Evolutionary conservation across 1,139 yeast species (phyloP), one percentile per base, ranked within the genome.

Genomic region (Pichia sp.): DNA sequence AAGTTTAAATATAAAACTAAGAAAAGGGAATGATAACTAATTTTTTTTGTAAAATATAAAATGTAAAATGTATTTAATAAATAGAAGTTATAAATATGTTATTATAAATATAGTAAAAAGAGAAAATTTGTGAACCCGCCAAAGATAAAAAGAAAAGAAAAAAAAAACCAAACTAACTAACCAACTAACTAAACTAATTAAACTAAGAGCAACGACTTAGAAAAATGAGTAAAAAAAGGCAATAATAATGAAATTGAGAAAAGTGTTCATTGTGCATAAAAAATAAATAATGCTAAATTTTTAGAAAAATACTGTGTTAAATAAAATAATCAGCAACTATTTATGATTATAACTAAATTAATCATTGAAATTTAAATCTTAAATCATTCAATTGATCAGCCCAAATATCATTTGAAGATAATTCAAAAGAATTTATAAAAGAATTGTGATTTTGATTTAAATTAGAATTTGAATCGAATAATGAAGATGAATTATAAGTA

Each of bases 371-470:
- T 33, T 40, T 43, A 14, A 40, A 43, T 34, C 36, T 41, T 11
- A 43, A 30, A 26, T 43, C 41, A 6, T 31, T 27, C 15, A 37
- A 22, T 27, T 40, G 44, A 26, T 37, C 34, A 14, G 37, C 31
- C 44, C 44, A 43, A 11, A 32, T 23, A 29, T 41, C 42, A 33
- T 21, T 28, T 25, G 28, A n/a, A 14, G 38, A 24, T 11, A 42
- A 20, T 23, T 45, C 48, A 40, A 42, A 43, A 3, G 47, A 45
- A 28, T 43, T 43, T 15, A 43, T 35, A 18, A 35, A 45, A 4
- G 49, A 45, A 33, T 45, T 45, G 7, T 29, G 19, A 8, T 33
- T 32, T 23, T 39, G 30, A 29, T 29, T 29, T 29, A 11, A 14
- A 7, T 14, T 21, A 28, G 30, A 31, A 30, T 28, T 38, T 7